Evolutionary conservation across 129 eudicot species (phyloP), one percentile per base, ranked within the genome.

Genomic region (Logfia minima): DNA sequence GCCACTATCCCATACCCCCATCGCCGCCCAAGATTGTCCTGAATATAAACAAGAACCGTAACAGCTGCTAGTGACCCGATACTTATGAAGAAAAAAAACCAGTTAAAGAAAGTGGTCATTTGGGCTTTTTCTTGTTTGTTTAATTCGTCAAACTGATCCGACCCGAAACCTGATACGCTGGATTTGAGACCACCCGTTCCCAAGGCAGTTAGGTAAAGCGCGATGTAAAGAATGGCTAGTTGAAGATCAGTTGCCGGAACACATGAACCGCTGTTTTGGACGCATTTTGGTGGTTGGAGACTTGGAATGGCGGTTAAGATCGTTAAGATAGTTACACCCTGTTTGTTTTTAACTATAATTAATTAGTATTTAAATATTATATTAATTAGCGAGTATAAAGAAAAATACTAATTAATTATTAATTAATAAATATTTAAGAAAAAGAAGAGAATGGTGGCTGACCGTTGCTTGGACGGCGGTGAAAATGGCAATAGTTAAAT

Each of bases 1-100:
- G 89, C 93, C 39, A 90, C 88, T 48, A 94, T 87, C 63, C 98
- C 98, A 35, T 94, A 94, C 0, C 98, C 98, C 98, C 98, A 94
- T 21, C 78, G 80, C 22, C 98, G 80, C 14, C 98, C 98, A 23
- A 91, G 79, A 70, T 93, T 79, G 75, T 93, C 98, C 79, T 93
- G 98, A 5, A 93, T 84, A 37, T 91, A 94, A 21, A 94, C 98
- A 28, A 94, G 88, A 14, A 94, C 75, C 21, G 98, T 87, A 28
- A 94, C 98, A 0, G 98, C 98, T 0, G 75, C 81, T 6, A 94
- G 81, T 16, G 98, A 89, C 65, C 98, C 98, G 19, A 93, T 72
- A 77, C 91, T 93, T 74, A 93, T 93, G 81, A 93, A 89, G 92
- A 93, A 93, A 66, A 89, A 94, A 81, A 94, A 94, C 97, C 98